phyloP scores from a whole-genome alignment of 768 basidiomycete genomes.

The Trametes cubensis region DNA sequence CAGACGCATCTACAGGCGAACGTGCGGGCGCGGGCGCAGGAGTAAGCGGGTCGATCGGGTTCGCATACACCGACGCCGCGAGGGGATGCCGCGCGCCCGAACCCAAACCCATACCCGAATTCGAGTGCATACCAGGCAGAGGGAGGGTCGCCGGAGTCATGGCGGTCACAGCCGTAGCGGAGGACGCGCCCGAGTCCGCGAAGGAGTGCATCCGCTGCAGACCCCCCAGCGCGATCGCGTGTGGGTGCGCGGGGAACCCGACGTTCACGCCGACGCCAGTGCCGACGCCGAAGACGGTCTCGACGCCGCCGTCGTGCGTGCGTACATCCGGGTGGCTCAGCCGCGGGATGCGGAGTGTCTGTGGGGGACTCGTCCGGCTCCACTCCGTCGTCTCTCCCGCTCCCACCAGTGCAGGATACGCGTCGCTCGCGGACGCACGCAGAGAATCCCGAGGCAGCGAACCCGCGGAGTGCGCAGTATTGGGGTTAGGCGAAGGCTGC shows the following conservation, averaged over 20 bases:
- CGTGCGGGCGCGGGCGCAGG: background rate
- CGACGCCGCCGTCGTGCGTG: slow-evolving; percentile 1
- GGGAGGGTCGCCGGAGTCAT: too few species aligned
- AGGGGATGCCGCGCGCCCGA: background rate
- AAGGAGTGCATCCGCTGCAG: slow-evolving; percentile 3
- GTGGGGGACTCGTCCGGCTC: background rate
- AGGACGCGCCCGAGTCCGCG: background rate
- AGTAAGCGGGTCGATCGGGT: slow-evolving; percentile 5
- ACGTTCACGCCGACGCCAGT: background rate
- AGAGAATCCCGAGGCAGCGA: too few species aligned
- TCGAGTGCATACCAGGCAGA: background rate
- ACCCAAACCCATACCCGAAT: too few species aligned
- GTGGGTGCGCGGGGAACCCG: background rate
- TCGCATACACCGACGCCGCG: background rate
- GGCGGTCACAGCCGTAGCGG: background rate
- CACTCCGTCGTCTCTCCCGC: background rate
- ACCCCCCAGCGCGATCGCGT: background rate
- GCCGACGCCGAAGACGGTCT: background rate
- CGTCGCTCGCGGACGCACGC: too few species aligned
- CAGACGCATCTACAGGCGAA: too few species aligned
- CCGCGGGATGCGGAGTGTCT: slow-evolving; percentile 1
- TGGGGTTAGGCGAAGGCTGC: background rate
- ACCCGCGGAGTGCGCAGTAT: background rate
- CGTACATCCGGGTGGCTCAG: slow-evolving; percentile 15
- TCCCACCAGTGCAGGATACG: too few species aligned